Conservation (phyloP, 192 early-diverging fungal species). For the Phycomyces blakesleeanus region DNA sequence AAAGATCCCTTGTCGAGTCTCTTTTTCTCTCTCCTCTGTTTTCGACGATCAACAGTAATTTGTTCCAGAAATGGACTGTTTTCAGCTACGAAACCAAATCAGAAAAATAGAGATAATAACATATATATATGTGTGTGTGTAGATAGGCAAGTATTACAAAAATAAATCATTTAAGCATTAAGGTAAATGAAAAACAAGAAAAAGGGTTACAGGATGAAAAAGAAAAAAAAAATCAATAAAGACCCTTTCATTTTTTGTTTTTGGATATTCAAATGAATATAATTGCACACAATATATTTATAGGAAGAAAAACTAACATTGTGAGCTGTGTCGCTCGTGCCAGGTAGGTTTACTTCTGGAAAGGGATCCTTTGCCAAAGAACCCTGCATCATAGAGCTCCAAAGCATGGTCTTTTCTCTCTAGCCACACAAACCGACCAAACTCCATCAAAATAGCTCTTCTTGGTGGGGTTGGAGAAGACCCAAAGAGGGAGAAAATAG, state of each 20-base stretch:
- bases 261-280: neutral
- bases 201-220: too few relatives aligned
- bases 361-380: slow-evolving; percentile 45
- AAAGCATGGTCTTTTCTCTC: slow-evolving; percentile 2
- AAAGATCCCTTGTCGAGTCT: neutral
- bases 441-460: slow-evolving; percentile 17
- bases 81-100: too few relatives aligned
- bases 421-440: slow-evolving; percentile 26
- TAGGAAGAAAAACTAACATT: neutral
- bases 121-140: too few relatives aligned
- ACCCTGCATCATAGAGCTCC: slow-evolving; percentile 48
- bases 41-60: slow-evolving; percentile 36
- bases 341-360: slow-evolving; percentile 81
- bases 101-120: too few relatives aligned
- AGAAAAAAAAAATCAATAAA: too few relatives aligned
- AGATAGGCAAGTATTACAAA: too few relatives aligned
- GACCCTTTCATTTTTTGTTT: neutral
- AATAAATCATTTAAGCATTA: too few relatives aligned
- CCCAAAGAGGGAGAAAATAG: neutral
- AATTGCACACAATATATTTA: neutral
- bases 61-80: slow-evolving; percentile 32
- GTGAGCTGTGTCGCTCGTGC: slow-evolving; percentile 33
- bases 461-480: neutral
- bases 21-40: slow-evolving; percentile 10
- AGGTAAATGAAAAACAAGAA: too few relatives aligned